Evolutionary conservation across 352 stramenopile species (phyloP).

Genomic region (Aphanomyces stellatus): DNA sequence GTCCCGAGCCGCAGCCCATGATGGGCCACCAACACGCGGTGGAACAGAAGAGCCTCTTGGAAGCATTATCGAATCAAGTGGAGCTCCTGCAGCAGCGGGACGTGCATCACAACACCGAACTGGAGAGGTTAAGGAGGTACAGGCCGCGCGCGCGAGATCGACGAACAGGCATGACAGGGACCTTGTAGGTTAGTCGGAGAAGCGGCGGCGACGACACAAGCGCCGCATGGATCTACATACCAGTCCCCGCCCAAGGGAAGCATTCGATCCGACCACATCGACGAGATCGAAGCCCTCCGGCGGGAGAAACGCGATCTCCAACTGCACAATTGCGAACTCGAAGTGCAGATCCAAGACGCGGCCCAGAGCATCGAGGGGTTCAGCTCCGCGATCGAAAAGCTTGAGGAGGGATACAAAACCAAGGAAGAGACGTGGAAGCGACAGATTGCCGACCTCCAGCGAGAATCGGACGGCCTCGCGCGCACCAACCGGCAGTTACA

Average conservation of each 20-base stretch:
- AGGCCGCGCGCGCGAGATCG: too few relatives aligned
- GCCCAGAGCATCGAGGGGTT: constrained; percentile 15
- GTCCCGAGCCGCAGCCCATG: not conserved
- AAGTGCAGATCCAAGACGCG: constrained; percentile 16
- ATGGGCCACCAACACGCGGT: not conserved
- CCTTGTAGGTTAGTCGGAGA: constrained; percentile 2
- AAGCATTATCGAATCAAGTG: constrained; percentile 8
- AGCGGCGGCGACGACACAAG: not conserved
- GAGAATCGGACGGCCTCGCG: constrained; percentile 5
- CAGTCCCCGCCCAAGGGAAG: not conserved
- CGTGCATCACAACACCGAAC: not conserved
- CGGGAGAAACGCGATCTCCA: constrained; percentile 11
- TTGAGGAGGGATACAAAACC: constrained; percentile 9
- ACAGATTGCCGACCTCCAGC: constrained; percentile 6
- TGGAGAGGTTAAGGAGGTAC: constrained; percentile 8
- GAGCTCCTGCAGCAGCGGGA: constrained; percentile 5
- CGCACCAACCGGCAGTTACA: not conserved
- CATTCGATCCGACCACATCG: not conserved
- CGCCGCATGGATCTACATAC: not conserved
- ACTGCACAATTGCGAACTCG: constrained; percentile 5
- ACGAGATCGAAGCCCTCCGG: constrained; percentile 6
- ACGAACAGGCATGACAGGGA: not conserved
- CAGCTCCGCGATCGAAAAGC: constrained; percentile 13
- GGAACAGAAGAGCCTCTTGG: not conserved
- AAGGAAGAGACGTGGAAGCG: constrained; percentile 18